Evolutionary conservation across 163 green algal genomes (phyloP).

Genomic region (Scenedesmus sp.): DNA sequence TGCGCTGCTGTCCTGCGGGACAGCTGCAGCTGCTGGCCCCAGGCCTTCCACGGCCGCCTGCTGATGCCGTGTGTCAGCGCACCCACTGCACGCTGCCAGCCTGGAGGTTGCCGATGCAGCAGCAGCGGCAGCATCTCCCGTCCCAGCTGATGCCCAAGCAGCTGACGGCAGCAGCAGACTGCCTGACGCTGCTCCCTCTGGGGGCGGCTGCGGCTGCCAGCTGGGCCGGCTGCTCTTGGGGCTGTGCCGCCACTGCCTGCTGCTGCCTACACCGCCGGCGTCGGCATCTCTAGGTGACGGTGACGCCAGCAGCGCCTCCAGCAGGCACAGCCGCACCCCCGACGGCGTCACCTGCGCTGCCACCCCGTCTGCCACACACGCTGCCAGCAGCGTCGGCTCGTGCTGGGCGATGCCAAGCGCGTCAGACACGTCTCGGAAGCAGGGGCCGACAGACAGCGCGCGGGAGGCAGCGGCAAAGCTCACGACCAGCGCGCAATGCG

Average conservation of each 20-base stretch:
- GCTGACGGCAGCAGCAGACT: slow-evolving; percentile 3
- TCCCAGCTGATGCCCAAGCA: not conserved
- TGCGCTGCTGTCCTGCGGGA: not conserved
- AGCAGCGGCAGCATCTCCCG: not conserved
- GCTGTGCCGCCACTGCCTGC: slow-evolving; percentile 13
- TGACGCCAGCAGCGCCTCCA: not conserved
- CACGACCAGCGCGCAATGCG: slow-evolving; percentile 9
- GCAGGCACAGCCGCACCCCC: slow-evolving; percentile 8
- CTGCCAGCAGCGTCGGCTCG: slow-evolving; percentile 25
- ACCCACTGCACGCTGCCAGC: not conserved
- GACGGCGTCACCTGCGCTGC: slow-evolving; percentile 28
- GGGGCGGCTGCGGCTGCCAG: slow-evolving; percentile 1
- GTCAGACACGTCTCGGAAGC: slow-evolving; percentile 31
- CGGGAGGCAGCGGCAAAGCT: slow-evolving; percentile 38
- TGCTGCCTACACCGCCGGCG: slow-evolving; percentile 2
- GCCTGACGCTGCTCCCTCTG: too few relatives aligned
- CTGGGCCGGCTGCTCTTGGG: slow-evolving; percentile 26
- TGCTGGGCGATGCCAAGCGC: not conserved
- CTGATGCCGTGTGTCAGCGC: not conserved
- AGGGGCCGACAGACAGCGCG: slow-evolving; percentile 6
- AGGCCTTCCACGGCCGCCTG: too few relatives aligned
- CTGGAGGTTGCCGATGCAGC: not conserved
- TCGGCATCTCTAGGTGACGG: not conserved
- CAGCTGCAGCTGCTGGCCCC: not conserved
- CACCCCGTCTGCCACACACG: not conserved